Base-by-base conservation (phyloP, 2,329 filamentous ascomycete species). In the Bipolaris oryzae region DNA sequence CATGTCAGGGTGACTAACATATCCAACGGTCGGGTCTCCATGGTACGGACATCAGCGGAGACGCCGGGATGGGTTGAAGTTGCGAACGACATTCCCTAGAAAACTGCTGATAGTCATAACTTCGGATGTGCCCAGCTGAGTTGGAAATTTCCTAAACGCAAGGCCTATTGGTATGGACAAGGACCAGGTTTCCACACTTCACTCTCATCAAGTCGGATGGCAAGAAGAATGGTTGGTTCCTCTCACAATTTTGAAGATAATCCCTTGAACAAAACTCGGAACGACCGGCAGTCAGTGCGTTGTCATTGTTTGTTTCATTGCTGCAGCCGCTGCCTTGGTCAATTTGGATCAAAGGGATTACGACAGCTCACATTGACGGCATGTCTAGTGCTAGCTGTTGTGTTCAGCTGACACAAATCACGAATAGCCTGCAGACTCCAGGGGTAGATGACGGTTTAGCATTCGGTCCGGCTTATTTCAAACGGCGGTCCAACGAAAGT, bases 331-430 rank as follows among this genome's bases (percentile, higher is more conserved):
- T 44, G 38, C 48, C 41, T 55, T 47, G 55, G 57, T 38, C 39
- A 62, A 49, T 44, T 47, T 60, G 43, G 56, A 60, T 57, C 39
- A 46, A 57, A 52, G 45, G 60, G 53, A 58, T 66, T 63, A 64
- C 65, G 62, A 70, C 60, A 57, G 69, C 70, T 65, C 55, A 65
- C 59, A 51, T 57, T 53, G 33, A 58, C 46, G 37, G 55, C 55
- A 56, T 53, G 58, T 60, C 54, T 62, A 58, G 62, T 65, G 62
- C 54, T 56, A 53, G 53, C 65, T 66, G 69, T 57, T 55, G 71
- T 73, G 62, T 50, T 57, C 68, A 70, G 69, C 67, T 72, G 66
- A 70, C 70, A 74, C 71, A 68, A 63, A 59, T 64, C 62, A 71
- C 70, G 71, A 62, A 63, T 55, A 62, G 60, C 61, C 61, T 72